Conservation (phyloP, 345 rosid species). For the Corchorus olitorius region DNA sequence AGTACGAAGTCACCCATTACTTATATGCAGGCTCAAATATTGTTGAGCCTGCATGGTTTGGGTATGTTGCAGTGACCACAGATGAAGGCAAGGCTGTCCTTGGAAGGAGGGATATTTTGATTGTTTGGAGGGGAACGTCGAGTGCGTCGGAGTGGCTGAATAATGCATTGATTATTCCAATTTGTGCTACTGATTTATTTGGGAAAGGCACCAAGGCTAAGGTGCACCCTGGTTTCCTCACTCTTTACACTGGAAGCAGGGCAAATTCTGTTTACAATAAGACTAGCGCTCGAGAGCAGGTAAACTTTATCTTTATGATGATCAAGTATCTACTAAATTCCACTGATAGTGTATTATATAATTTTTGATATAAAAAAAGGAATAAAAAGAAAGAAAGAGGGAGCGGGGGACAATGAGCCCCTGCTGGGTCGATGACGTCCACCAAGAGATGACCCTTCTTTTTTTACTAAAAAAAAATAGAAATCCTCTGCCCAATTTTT, state of each 20-base stretch:
- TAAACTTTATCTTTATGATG: neutral
- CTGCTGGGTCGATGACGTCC: no score
- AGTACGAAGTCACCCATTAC: conserved; percentile 42
- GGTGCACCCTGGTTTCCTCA: conserved; percentile 38
- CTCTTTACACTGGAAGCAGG: conserved; percentile 34
- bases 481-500: no score
- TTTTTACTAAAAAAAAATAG: no score
- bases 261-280: conserved; percentile 30
- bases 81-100: conserved; percentile 38
- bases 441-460: no score
- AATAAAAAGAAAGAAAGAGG: no score
- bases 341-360: no score
- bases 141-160: neutral
- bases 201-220: neutral
- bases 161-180: conserved; percentile 23
- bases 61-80: conserved; percentile 49
- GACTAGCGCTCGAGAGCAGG: conserved; percentile 46
- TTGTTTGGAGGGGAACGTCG: conserved; percentile 51
- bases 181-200: neutral
- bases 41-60: conserved; percentile 3
- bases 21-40: conserved; percentile 31
- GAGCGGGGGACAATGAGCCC: no score
- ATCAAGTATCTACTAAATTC: no score
- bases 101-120: conserved; percentile 50
- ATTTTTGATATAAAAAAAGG: no score